Percentiles rank a stretch among this genome's conserved stretches.
Evolutionary conservation across 2,329 filamentous ascomycete genomes (phyloP).

Genomic region (Orbilia blumenaviensis): DNA sequence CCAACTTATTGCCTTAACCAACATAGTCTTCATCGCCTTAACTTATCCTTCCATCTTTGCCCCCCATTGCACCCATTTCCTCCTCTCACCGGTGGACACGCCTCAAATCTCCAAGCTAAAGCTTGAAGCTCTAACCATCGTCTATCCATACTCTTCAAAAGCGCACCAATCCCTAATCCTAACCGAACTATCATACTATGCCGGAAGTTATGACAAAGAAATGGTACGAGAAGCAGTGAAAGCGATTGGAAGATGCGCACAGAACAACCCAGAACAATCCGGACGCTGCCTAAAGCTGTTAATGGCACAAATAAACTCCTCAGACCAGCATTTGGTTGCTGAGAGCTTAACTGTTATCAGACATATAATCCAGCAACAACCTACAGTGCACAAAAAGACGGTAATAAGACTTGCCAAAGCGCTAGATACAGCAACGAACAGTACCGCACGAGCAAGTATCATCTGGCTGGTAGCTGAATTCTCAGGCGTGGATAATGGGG

Average conservation of each 20-base stretch:
- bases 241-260: conserved; percentile 92
- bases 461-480: conserved; percentile 85
- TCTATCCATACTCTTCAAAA: conserved; percentile 82
- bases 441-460: conserved; percentile 89
- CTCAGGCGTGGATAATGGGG: conserved; percentile 77
- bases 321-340: conserved; percentile 86
- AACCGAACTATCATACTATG: conserved; percentile 93
- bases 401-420: conserved; percentile 90
- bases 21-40: conserved; percentile 92
- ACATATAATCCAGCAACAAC: conserved; percentile 92
- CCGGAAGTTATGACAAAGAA: conserved; percentile 74
- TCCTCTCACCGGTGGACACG: conserved; percentile 81
- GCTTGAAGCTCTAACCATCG: conserved; percentile 85
- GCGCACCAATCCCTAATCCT: conserved; percentile 86
- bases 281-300: conserved; percentile 83
- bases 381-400: conserved; percentile 79
- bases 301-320: conserved; percentile 84
- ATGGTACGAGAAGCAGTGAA: conserved; percentile 88
- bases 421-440: conserved; percentile 84
- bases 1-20: conserved; percentile 87
- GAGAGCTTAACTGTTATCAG: conserved; percentile 94
- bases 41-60: conserved; percentile 80
- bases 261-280: conserved; percentile 75
- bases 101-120: conserved; percentile 89
- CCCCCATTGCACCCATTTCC: conserved; percentile 86